These are phyloP conservation scores for Phanerodontia chrysosporium DNA, from an alignment of 768 basidiomycete species.

Conservation along the genomic window DNA sequence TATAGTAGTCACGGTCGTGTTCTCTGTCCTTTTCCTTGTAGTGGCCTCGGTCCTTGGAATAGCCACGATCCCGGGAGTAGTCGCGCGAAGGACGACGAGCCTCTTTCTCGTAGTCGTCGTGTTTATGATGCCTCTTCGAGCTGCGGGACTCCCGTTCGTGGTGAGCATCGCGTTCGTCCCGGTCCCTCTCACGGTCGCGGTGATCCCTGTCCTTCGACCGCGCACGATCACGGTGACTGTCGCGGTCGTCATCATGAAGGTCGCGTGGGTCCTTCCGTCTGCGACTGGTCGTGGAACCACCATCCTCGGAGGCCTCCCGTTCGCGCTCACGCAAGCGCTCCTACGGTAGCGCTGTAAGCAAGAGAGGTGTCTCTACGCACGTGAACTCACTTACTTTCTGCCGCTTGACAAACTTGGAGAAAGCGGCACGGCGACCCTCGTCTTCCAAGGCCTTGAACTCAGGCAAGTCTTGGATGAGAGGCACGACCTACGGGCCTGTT, in stretches of 20 bases:
- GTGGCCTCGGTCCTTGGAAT: slow-evolving; percentile 34
- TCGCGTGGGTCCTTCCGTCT: slow-evolving; percentile 69
- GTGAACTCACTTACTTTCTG: slow-evolving; percentile 62
- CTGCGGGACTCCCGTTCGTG: slow-evolving; percentile 34
- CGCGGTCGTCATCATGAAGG: slow-evolving; percentile 27
- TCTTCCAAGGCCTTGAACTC: slow-evolving; percentile 88
- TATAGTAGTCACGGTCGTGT: slow-evolving; percentile 33
- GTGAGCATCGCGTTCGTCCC: slow-evolving; percentile 26
- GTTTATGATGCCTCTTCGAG: slow-evolving; percentile 43
- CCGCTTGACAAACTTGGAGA: slow-evolving; percentile 82
- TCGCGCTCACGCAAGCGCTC: slow-evolving; percentile 67
- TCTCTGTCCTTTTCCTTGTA: slow-evolving; percentile 33
- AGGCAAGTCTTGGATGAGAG: slow-evolving; percentile 74
- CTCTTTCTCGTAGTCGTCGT: slow-evolving; percentile 41
- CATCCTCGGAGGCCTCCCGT: slow-evolving; percentile 69
- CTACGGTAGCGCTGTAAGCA: slow-evolving; percentile 28
- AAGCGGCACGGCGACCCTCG: slow-evolving; percentile 78
- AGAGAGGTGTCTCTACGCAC: neutral
- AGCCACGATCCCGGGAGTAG: slow-evolving; percentile 29
- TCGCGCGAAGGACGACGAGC: slow-evolving; percentile 37
- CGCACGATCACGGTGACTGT: slow-evolving; percentile 28
- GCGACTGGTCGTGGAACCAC: slow-evolving; percentile 72
- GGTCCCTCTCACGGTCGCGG: slow-evolving; percentile 24
- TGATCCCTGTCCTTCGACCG: slow-evolving; percentile 16
- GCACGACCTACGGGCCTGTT: slow-evolving; percentile 48